Base-by-base conservation (phyloP, 352 stramenopile genomes). In the Globisporangium heterothallicum region DNA sequence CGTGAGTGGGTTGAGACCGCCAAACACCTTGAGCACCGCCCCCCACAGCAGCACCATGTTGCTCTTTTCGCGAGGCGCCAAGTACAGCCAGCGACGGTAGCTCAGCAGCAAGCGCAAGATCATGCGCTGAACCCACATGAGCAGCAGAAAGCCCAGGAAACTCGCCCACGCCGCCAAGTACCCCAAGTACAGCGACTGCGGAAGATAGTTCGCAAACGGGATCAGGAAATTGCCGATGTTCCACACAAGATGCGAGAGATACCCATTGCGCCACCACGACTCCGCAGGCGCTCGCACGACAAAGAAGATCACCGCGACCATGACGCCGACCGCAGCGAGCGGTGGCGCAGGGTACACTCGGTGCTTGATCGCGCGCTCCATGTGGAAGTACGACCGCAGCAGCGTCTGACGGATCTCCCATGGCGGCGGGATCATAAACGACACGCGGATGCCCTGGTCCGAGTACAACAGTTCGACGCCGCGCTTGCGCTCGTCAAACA, bases 71-170 rank as follows among this genome's bases (percentile, higher is more conserved):
- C 68, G 69, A 3, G 80, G 78, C 0, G 48, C 78, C 6, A 92
- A 58, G 70, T 95, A 96, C 10, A 97, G 56, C 85, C 85, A 97
- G 27, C 84, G 76, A 40, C 86, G 75, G 69, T 93, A 97, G 64
- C 78, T 92, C 35, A 96, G 67, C 30, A 97, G 62, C 12, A 86
- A 52, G 9, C 83, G 78, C 25, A 97, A 64, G 43, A 93, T 74
- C 16, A 95, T 58, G 22, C 88, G 80, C 63, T 97, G 84, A 7
- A 84, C 54, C 38, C 72, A 80, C 79, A 96, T 94, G 62, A 97
- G 74, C 51, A 88, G 10, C 19, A 97, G 53, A 6, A 95, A 59
- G 0, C 85, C 87, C 1, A 93, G 48, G 54, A 96, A 90, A 5
- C 78, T 72, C 3, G 81, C 71, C 76, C 80, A 93, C 0, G 83